These are phyloP conservation scores for Botrytis fabae DNA, from an alignment of 2,329 filamentous ascomycete species.

Conservation along the genomic window DNA sequence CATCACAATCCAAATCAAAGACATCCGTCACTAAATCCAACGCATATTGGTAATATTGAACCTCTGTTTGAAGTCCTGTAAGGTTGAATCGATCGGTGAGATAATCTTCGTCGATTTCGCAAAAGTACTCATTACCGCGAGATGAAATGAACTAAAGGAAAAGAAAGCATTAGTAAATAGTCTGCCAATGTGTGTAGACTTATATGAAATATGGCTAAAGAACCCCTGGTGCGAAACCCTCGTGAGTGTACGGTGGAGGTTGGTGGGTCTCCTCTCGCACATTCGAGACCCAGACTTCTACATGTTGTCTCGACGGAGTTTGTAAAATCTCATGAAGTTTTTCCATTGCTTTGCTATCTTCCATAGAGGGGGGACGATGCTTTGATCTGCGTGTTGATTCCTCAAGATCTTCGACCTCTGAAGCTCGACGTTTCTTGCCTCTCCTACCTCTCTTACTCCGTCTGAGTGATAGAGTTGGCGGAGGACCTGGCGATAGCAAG, in stretches of 20 bases:
- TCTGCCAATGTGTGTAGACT: neutral
- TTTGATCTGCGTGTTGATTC: neutral
- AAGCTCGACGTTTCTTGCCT: slow-evolving; percentile 16
- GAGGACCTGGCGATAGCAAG: neutral
- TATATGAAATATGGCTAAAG: slow-evolving; percentile 19
- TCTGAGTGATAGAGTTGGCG: neutral
- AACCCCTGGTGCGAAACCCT: neutral
- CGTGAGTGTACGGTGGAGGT: neutral
- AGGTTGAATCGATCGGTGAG: slow-evolving; percentile 97
- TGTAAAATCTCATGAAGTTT: neutral
- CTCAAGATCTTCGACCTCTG: neutral
- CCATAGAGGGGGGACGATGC: too few species aligned
- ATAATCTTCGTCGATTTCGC: slow-evolving; percentile 99
- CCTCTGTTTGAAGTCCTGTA: slow-evolving; percentile 93
- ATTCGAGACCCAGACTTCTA: neutral
- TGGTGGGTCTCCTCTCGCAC: neutral
- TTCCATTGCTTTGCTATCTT: neutral
- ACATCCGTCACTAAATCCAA: slow-evolving; percentile 96
- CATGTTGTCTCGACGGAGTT: neutral
- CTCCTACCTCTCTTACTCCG: neutral
- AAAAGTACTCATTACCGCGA: slow-evolving; percentile 97
- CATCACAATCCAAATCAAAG: slow-evolving; percentile 97
- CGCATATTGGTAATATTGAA: slow-evolving; percentile 98
- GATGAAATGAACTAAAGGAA: slow-evolving; percentile 85
- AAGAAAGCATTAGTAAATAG: slow-evolving; percentile 21